These are phyloP conservation scores for Backusella psychrophila DNA, from an alignment of 192 early-diverging fungal species.

Conservation along the genomic window DNA sequence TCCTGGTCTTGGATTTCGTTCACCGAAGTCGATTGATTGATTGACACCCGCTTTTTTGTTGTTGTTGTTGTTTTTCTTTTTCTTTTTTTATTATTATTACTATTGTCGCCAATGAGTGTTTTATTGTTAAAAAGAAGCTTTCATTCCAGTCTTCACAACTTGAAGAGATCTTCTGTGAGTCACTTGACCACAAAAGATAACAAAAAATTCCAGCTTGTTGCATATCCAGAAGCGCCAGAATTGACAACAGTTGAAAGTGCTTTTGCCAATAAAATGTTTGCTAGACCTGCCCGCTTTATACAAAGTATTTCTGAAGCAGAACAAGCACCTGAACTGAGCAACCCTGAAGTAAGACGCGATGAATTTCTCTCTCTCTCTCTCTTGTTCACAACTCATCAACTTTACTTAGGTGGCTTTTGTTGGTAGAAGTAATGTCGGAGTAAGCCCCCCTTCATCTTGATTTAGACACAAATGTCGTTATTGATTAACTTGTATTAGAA, in stretches of 20 bases:
- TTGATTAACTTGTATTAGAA: slow-evolving; percentile 27
- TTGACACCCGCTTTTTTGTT: not conserved
- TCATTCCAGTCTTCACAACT: not conserved
- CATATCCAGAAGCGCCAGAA: slow-evolving; percentile 4
- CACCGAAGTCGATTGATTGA: not conserved
- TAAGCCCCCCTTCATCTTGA: slow-evolving; percentile 7
- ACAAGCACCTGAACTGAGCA: slow-evolving; percentile 22
- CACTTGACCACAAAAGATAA: slow-evolving; percentile 6
- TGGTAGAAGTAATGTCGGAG: slow-evolving; percentile 56
- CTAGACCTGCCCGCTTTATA: slow-evolving; percentile 21
- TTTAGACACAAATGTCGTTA: too few species aligned
- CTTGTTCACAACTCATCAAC: not conserved
- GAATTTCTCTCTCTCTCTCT: not conserved
- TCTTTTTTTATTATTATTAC: not conserved
- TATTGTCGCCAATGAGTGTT: not conserved
- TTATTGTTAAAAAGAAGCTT: not conserved
- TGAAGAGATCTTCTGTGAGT: slow-evolving; percentile 1
- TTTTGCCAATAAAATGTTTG: slow-evolving; percentile 20
- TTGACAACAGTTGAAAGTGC: not conserved
- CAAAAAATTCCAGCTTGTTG: slow-evolving; percentile 9
- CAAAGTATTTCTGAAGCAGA: slow-evolving; percentile 26
- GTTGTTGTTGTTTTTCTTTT: not conserved
- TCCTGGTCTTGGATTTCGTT: not conserved
- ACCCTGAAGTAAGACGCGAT: slow-evolving; percentile 17
- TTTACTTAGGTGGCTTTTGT: slow-evolving; percentile 47